Percentiles rank a stretch among this genome's conserved stretches.
Conservation (phyloP, 148 eudicot species). For the Fagopyrum esculentum region DNA sequence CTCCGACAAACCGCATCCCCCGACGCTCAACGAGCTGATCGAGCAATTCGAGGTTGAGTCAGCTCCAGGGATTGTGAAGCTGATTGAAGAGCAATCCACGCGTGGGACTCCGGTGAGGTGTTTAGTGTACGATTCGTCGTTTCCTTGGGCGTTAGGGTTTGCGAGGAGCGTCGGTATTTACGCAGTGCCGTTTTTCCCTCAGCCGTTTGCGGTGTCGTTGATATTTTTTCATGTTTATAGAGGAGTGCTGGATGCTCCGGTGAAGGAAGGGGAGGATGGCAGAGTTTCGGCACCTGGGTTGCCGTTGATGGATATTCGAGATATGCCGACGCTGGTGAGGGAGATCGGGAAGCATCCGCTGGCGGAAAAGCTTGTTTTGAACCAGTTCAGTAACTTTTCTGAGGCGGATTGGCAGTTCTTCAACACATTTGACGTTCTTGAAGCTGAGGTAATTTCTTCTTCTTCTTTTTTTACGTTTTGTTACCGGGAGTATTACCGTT, state of each 20-base stretch:
- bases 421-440: conserved; percentile 4
- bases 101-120: conserved; percentile 3
- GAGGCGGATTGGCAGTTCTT: conserved; percentile 11
- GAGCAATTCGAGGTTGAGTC: neutral
- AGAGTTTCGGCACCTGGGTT: conserved; percentile 2
- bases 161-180: neutral
- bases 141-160: neutral
- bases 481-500: too few species aligned
- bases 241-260: neutral
- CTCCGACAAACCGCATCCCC: neutral
- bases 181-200: conserved; percentile 9
- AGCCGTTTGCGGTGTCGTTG: conserved; percentile 3
- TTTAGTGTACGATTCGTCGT: conserved; percentile 4
- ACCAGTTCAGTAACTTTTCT: neutral
- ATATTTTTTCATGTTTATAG: neutral
- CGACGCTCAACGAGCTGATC: neutral
- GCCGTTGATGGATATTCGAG: conserved; percentile 7
- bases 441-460: neutral
- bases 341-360: conserved; percentile 9
- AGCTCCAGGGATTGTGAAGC: neutral
- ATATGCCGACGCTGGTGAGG: conserved; percentile 7
- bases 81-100: neutral
- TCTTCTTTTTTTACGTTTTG: too few species aligned
- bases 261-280: neutral
- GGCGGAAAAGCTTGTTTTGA: neutral